phyloP scores from a whole-genome alignment of 768 basidiomycete species.

The Lactifluus pinguis region DNA sequence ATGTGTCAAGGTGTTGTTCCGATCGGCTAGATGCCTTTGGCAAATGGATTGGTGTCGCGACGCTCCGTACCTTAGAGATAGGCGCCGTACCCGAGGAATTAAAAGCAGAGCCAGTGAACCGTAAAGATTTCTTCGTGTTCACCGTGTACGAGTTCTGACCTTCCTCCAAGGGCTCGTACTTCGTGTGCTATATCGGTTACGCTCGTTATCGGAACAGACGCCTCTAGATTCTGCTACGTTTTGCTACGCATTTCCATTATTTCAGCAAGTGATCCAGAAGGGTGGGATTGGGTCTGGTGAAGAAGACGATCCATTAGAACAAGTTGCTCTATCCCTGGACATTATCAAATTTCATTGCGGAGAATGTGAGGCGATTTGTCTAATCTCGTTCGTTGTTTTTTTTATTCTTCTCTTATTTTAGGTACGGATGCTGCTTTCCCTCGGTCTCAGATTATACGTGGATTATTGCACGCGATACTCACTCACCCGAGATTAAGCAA shows the following conservation, averaged over 20 bases:
- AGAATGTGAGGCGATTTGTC: slow-evolving; percentile 48
- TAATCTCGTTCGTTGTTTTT: not conserved
- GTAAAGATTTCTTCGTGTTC: slow-evolving; percentile 30
- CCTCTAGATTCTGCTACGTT: slow-evolving; percentile 84
- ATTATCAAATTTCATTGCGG: slow-evolving; percentile 62
- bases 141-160: not conserved
- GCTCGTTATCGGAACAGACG: slow-evolving; percentile 69
- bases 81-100: slow-evolving; percentile 63
- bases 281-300: slow-evolving; percentile 62
- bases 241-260: slow-evolving; percentile 68
- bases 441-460: slow-evolving; percentile 54
- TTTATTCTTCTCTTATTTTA: slow-evolving; percentile 25
- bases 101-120: slow-evolving; percentile 57
- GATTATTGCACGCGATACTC: slow-evolving; percentile 63
- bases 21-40: slow-evolving; percentile 61
- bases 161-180: slow-evolving; percentile 55
- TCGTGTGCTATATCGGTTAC: slow-evolving; percentile 78
- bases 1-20: slow-evolving; percentile 62
- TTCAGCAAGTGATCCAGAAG: slow-evolving; percentile 54
- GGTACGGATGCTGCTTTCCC: slow-evolving; percentile 70
- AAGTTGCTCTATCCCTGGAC: slow-evolving; percentile 64
- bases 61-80: slow-evolving; percentile 63
- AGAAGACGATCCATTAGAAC: slow-evolving; percentile 71
- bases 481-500: slow-evolving; percentile 76
- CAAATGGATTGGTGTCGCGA: slow-evolving; percentile 75